Evolutionary conservation across 2,329 filamentous ascomycete genomes (phyloP), one percentile per base, ranked within the genome.

Genomic region (Blastomyces parvus): DNA sequence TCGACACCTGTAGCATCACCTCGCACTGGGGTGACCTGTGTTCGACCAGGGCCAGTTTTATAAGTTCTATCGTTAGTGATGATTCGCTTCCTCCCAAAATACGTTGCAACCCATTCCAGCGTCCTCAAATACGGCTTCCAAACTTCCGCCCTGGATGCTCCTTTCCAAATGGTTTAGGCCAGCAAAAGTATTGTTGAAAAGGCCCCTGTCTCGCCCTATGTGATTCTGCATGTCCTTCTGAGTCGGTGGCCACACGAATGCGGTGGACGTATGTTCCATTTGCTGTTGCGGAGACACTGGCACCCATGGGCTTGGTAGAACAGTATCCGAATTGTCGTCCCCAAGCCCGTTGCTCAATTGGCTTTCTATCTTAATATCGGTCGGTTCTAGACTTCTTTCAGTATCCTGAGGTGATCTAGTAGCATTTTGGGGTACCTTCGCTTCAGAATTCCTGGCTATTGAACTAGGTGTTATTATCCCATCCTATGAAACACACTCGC

Each of bases 191-290:
- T 25, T 57, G 27, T 57, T 19, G 25, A 42, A 57, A 57, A 57
- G 22, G 19, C n/a, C 25, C 17, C 55, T 42, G 5, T 22, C 30
- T 25, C 55, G 9, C 5, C n/a, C 55, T 14, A 57, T 25, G 40
- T 57, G 55, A 27, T 57, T 42, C 8, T 42, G 55, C 14, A n/a
- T 25, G 25, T 38, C 19, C 14, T 48, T 48, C 25, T 38, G 55
- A 22, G 33, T 42, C 36, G 56, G 27, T n/a, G 48, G 25, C 50
- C 57, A 62, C 55, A 64, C 59, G 52, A 63, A 65, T 40, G 59
- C 22, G 63, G 36, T 44, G 40, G 36, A 59, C 36, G 44, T 53
- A 46, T 19, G 44, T 25, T 13, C 58, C 33, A 36, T 36, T 36
- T 44, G 36, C 33, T 44, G 53, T 6, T 33, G n/a, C 30, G 59